Percentiles rank a stretch among this genome's conserved stretches.
These are phyloP conservation scores for Hypoxylon sp. DNA, from an alignment of 2,329 filamentous ascomycete genomes.

Conservation along the genomic window DNA sequence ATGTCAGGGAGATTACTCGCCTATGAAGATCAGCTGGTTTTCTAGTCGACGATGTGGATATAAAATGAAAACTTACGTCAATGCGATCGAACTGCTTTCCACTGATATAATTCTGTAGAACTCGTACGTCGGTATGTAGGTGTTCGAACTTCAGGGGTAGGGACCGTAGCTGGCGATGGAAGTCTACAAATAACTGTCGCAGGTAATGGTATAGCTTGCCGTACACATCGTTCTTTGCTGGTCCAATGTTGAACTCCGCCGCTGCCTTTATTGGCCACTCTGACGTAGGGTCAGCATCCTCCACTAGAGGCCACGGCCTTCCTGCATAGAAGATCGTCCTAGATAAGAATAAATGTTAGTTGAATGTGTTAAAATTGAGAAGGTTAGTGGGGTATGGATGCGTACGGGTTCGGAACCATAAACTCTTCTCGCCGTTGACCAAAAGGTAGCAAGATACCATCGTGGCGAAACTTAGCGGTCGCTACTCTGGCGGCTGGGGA, in stretches of 20 bases:
- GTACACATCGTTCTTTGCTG: conserved; percentile 31
- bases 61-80: conserved; percentile 16
- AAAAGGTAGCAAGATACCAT: conserved; percentile 42
- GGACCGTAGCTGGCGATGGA: conserved; percentile 19
- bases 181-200: conserved; percentile 25
- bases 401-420: conserved; percentile 40
- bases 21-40: conserved; percentile 1
- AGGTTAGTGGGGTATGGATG: not conserved
- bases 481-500: conserved; percentile 15
- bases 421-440: conserved; percentile 27
- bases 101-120: not conserved
- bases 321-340: conserved; percentile 25
- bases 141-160: conserved; percentile 3
- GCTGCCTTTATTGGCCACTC: conserved; percentile 25
- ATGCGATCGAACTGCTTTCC: conserved; percentile 28
- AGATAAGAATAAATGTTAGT: not conserved
- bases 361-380: not conserved
- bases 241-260: conserved; percentile 17
- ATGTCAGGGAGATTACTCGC: conserved; percentile 22
- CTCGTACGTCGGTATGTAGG: conserved; percentile 6
- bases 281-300: conserved; percentile 26
- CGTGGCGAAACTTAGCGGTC: conserved; percentile 26
- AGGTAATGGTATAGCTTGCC: conserved; percentile 37
- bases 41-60: not conserved
- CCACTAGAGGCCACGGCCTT: conserved; percentile 29